Evolutionary conservation across 192 early-diverging fungal species (phyloP).

Genomic region (Umbelopsis sp.): DNA sequence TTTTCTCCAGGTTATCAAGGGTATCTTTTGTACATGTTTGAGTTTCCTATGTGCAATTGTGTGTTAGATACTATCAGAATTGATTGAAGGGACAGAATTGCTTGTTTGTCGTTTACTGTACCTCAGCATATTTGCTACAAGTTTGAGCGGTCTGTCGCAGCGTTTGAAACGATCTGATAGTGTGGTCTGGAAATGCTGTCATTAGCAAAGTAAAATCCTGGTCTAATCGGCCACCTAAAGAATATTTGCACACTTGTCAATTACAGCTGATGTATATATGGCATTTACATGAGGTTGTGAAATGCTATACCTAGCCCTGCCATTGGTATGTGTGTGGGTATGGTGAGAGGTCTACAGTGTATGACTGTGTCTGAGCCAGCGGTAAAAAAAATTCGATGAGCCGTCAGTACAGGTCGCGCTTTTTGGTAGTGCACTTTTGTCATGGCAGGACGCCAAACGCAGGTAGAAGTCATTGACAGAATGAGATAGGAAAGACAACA

Average conservation of each 20-base stretch:
- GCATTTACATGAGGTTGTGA: not conserved
- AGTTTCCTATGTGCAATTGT: not conserved
- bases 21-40: slow-evolving; percentile 3
- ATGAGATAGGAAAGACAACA: no score
- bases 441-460: not conserved
- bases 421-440: not conserved
- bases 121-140: not conserved
- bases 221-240: not conserved
- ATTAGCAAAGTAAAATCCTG: not conserved
- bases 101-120: not conserved
- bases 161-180: not conserved
- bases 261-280: not conserved
- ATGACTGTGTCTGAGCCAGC: not conserved
- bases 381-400: not conserved
- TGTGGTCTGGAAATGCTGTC: not conserved
- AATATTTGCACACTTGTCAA: not conserved
- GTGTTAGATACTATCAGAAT: not conserved
- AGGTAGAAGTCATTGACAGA: not conserved
- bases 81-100: not conserved
- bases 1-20: not conserved
- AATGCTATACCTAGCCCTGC: not conserved
- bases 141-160: not conserved
- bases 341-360: not conserved
- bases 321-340: not conserved
- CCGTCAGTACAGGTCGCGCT: not conserved